A percentile compares a stretch with the other conserved stretches of the same genome.
Evolutionary conservation across 495 filamentous ascomycete genomes (phyloP).

Genomic region (Talaromyces proteolyticus): DNA sequence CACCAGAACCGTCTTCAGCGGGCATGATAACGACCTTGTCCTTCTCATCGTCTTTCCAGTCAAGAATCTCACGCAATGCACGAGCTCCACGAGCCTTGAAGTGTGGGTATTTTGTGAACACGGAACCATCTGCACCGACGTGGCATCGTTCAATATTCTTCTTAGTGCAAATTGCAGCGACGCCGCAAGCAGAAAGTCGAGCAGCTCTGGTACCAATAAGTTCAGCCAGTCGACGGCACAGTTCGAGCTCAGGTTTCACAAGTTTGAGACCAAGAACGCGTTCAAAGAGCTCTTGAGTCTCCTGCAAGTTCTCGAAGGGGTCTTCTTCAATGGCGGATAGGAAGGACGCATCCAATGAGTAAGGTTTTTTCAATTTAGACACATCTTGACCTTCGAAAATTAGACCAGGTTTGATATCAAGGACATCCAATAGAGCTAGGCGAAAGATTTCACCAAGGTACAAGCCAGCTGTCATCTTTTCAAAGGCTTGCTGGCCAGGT

Average conservation of each 20-base stretch:
- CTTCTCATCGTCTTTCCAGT: constrained; percentile 73
- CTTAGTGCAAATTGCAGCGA: constrained; percentile 93
- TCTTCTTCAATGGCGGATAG: constrained; percentile 94
- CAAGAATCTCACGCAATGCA: constrained; percentile 88
- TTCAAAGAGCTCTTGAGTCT: constrained; percentile 76
- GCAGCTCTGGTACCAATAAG: constrained; percentile 92
- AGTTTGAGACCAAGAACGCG: constrained; percentile 61
- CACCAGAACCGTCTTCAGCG: constrained; percentile 91
- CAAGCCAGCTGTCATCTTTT: constrained; percentile 96
- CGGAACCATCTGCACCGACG: constrained; percentile 90
- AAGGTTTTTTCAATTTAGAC: constrained; percentile 69
- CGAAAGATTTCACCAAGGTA: constrained; percentile 96
- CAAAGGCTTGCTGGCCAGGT: constrained; percentile 91
- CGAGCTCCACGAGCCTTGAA: constrained; percentile 88
- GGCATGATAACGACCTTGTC: constrained; percentile 83
- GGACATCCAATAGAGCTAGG: constrained; percentile 77
- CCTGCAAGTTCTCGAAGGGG: constrained; percentile 86
- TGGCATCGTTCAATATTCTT: constrained; percentile 84
- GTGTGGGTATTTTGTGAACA: constrained; percentile 98
- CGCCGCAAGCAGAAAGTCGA: constrained; percentile 86
- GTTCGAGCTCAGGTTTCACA: constrained; percentile 71
- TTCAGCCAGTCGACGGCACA: constrained; percentile 82
- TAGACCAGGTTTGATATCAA: constrained; percentile 66
- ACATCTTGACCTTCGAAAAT: constrained; percentile 85
- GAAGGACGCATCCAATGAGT: constrained; percentile 87